Percentiles rank a stretch among this genome's conserved stretches.
Evolutionary conservation across 1,284 basidiomycete genomes (phyloP).

Genomic region (Veloboletus limbatus): DNA sequence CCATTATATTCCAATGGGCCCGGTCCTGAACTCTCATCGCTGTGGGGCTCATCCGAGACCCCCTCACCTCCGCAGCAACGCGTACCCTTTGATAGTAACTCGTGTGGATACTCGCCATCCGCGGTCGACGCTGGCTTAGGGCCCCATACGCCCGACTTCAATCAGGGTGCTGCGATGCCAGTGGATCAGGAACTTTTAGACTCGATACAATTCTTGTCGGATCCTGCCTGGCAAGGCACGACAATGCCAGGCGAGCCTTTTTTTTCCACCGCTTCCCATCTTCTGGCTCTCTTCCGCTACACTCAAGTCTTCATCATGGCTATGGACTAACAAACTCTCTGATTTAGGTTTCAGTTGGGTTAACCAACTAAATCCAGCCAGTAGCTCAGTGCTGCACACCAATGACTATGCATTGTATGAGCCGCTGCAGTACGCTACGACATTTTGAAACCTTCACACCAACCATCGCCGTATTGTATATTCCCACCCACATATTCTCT

Average conservation of each 20-base stretch:
- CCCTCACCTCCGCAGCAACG: conserved; percentile 19
- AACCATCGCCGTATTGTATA: no score
- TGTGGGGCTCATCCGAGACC: conserved; percentile 13
- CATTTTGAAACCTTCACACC: conserved; percentile 18
- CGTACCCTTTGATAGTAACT: conserved; percentile 1
- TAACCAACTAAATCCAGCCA: conserved; percentile 27
- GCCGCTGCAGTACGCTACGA: conserved; percentile 13
- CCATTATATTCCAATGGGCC: conserved; percentile 9
- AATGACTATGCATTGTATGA: conserved; percentile 34
- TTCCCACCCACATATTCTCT: neutral
- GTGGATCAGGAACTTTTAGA: conserved; percentile 60
- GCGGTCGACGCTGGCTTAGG: conserved; percentile 8
- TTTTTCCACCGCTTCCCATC: no score
- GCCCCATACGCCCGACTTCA: conserved; percentile 45
- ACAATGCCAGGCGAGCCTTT: conserved; percentile 46
- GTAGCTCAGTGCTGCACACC: conserved; percentile 15
- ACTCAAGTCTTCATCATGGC: neutral
- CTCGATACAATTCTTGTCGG: conserved; percentile 55
- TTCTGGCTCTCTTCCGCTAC: neutral
- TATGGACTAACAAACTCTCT: neutral
- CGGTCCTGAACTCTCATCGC: conserved; percentile 14
- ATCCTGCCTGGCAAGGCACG: conserved; percentile 53
- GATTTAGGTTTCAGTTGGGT: conserved; percentile 43
- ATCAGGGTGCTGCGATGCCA: conserved; percentile 43
- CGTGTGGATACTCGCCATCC: conserved; percentile 17